These are phyloP conservation scores for Coemansia sp. DNA, from an alignment of 192 early-diverging fungal species.

Conservation along the genomic window DNA sequence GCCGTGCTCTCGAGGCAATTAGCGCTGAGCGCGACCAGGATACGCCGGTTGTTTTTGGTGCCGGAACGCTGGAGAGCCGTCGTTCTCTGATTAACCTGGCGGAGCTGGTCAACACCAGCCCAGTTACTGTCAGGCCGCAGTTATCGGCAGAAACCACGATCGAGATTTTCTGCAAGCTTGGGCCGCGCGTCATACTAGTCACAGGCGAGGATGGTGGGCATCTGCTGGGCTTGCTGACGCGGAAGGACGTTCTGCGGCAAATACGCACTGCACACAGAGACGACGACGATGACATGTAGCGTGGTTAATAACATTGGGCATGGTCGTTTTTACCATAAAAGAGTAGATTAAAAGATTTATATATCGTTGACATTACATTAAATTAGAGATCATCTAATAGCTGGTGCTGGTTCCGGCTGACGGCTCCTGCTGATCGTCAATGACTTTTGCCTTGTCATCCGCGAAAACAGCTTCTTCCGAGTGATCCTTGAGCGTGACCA, in stretches of 20 bases:
- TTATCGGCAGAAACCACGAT: conserved; percentile 71
- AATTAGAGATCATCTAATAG: too few relatives aligned
- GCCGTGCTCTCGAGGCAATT: conserved; percentile 6
- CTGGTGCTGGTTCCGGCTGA: too few relatives aligned
- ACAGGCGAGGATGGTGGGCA: conserved; percentile 61
- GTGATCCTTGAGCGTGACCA: conserved; percentile 11
- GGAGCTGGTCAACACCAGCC: conserved; percentile 56
- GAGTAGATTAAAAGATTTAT: too few relatives aligned
- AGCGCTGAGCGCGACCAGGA: background rate
- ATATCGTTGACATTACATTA: too few relatives aligned
- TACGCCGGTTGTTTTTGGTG: background rate
- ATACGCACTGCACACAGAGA: conserved; percentile 8
- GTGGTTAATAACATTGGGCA: background rate
- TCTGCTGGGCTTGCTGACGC: conserved; percentile 69
- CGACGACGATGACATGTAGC: background rate
- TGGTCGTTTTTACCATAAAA: background rate
- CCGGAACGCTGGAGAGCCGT: background rate
- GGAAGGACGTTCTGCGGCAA: conserved; percentile 68
- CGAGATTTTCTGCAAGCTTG: conserved; percentile 84
- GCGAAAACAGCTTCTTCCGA: conserved; percentile 5
- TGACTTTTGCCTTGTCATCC: background rate
- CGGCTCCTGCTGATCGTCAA: background rate
- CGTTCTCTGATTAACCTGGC: conserved; percentile 14
- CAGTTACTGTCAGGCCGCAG: conserved; percentile 69
- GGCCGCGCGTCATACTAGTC: conserved; percentile 70